Conservation (phyloP, 2,329 filamentous ascomycete genomes). For the Talaromyces marneffei region DNA sequence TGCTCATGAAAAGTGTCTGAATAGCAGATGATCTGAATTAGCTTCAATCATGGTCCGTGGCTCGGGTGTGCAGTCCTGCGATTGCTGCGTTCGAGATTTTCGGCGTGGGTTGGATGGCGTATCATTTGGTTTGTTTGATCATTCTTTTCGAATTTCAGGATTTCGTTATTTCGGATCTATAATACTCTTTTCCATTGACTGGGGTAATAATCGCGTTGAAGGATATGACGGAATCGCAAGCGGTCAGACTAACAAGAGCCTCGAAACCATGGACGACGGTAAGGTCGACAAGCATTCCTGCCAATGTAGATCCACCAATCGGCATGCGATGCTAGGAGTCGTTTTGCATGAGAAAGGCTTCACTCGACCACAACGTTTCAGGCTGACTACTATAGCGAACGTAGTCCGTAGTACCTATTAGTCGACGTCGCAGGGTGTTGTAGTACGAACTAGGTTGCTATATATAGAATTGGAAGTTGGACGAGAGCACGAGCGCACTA, state of each 20-base stretch:
- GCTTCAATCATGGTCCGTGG: slow-evolving; percentile 8
- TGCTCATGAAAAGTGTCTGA: neutral
- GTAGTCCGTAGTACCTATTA: neutral
- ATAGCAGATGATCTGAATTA: neutral
- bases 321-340: neutral
- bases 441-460: neutral
- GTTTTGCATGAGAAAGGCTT: neutral
- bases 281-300: slow-evolving; percentile 2
- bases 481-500: neutral
- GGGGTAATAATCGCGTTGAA: neutral
- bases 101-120: neutral
- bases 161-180: neutral
- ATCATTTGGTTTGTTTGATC: neutral
- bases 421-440: neutral
- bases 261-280: neutral
- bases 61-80: neutral
- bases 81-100: neutral
- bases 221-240: neutral
- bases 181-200: neutral
- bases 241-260: neutral
- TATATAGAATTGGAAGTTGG: neutral
- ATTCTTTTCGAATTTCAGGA: neutral
- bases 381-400: neutral
- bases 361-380: neutral
- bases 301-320: neutral